Base-by-base conservation (phyloP, 495 filamentous ascomycete species). In the Aspergillus nidulans region DNA sequence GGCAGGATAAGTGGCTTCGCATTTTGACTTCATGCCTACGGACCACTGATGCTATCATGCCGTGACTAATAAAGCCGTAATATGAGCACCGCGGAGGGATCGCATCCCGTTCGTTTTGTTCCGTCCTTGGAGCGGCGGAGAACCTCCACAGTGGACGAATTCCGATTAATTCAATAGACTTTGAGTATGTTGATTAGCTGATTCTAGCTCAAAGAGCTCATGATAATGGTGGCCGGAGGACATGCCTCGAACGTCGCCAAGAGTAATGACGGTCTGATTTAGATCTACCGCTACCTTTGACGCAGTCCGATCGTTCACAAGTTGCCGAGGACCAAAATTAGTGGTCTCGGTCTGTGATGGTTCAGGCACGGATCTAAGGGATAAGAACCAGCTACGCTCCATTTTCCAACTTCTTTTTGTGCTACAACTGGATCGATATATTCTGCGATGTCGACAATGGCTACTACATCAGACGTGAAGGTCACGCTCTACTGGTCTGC, bases 401-500 rank as follows among this genome's bases (percentile, higher is more conserved):
- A n/a, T n/a, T n/a, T n/a, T n/a, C n/a, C n/a, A n/a, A n/a, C 10
- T 36, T 12, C 6, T 19, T 19, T n/a, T 25, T n/a, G 16, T n/a
- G 8, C 18, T 36, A 39, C 36, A 16, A 39, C 46, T 9, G 26
- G 9, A 28, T 28, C 26, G 9, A 28, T 28, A 28, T 28, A 4
- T 30, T 15, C 28, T 36, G 28, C 4, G 10, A 38, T 15, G 1
- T 21, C 16, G 48, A 56, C 26, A 54, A 73, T 74, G 67, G 24
- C 66, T 13, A 65, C 68, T 44, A 59, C 68, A 47, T 73, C 72
- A 55, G 72, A 67, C 49, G 75, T 81, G n/a, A 87, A 88, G 52
- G 77, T 91, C 28, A 90, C 83, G 49, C 77, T 92, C 23, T 86
- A 90, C 68, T 91, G 89, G 89, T 90, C 74, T 49, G 74, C 59